Conservation (phyloP, 805 yeast genomes). For the Lachancea nothofagi region DNA sequence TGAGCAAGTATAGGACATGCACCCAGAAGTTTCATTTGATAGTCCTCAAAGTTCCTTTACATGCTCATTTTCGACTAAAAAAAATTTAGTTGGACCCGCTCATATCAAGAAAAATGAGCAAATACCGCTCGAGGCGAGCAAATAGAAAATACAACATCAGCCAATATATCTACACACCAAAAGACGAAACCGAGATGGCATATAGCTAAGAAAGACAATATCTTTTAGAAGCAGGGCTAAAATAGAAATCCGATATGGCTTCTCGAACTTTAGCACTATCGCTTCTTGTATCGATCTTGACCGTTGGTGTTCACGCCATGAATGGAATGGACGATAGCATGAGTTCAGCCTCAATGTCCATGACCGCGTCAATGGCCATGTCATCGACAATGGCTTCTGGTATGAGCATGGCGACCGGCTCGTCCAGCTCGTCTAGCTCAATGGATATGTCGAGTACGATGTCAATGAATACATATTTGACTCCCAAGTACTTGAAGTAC, state of each 20-base stretch:
- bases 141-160: neutral
- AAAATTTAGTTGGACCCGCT: neutral
- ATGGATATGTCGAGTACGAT: slow-evolving; percentile 19
- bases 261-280: neutral
- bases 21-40: too few species aligned
- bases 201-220: too few species aligned
- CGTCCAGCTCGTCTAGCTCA: slow-evolving; percentile 9
- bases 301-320: neutral
- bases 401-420: slow-evolving; percentile 16
- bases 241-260: neutral
- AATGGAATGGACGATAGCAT: slow-evolving; percentile 1
- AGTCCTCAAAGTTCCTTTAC: too few species aligned
- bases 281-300: neutral
- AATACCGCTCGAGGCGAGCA: slow-evolving; percentile 8
- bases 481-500: slow-evolving; percentile 43
- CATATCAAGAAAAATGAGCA: slow-evolving; percentile 4
- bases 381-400: slow-evolving; percentile 7
- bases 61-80: neutral
- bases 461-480: slow-evolving; percentile 56
- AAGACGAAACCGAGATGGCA: too few species aligned
- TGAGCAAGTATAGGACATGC: too few species aligned
- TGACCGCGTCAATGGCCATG: slow-evolving; percentile 15
- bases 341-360: too few species aligned
- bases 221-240: too few species aligned
- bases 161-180: too few species aligned